Conservation (phyloP, 176 grass and related monocot species). For the Ananas comosus region DNA sequence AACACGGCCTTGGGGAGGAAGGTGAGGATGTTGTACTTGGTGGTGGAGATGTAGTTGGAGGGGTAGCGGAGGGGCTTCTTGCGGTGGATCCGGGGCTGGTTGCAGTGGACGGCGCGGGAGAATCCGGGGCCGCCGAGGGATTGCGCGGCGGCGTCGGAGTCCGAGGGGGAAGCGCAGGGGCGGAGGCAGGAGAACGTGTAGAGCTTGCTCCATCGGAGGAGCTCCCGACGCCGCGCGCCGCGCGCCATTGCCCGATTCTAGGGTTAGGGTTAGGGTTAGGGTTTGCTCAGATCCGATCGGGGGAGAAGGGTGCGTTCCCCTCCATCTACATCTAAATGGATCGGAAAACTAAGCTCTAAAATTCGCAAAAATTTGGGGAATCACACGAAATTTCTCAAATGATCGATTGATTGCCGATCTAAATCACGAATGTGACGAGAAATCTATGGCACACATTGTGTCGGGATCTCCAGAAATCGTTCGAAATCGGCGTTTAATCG, state of each 20-base stretch:
- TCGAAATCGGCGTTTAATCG: too few relatives aligned
- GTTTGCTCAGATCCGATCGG: too few relatives aligned
- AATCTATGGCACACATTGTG: background rate
- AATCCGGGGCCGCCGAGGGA: slow-evolving; percentile 62
- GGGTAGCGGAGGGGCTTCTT: slow-evolving; percentile 73
- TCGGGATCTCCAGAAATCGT: background rate
- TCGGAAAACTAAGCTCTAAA: background rate
- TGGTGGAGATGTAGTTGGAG: slow-evolving; percentile 82
- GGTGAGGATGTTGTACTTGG: slow-evolving; percentile 92
- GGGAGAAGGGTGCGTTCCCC: too few relatives aligned
- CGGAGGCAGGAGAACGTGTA: slow-evolving; percentile 85
- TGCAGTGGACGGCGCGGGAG: slow-evolving; percentile 81
- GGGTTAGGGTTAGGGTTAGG: background rate
- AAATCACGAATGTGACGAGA: too few relatives aligned
- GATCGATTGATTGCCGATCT: too few relatives aligned
- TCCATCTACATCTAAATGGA: background rate
- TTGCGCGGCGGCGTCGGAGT: slow-evolving; percentile 2
- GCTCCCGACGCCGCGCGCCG: slow-evolving; percentile 49
- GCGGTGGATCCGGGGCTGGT: slow-evolving; percentile 46
- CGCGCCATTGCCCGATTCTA: slow-evolving; percentile 33
- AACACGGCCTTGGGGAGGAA: slow-evolving; percentile 95
- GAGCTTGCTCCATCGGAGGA: slow-evolving; percentile 88
- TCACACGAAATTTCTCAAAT: too few relatives aligned
- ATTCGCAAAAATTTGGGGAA: too few relatives aligned
- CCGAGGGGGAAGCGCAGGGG: background rate